phyloP scores from a whole-genome alignment of 2,329 filamentous ascomycete species.

The Aspergillus versicolor region DNA sequence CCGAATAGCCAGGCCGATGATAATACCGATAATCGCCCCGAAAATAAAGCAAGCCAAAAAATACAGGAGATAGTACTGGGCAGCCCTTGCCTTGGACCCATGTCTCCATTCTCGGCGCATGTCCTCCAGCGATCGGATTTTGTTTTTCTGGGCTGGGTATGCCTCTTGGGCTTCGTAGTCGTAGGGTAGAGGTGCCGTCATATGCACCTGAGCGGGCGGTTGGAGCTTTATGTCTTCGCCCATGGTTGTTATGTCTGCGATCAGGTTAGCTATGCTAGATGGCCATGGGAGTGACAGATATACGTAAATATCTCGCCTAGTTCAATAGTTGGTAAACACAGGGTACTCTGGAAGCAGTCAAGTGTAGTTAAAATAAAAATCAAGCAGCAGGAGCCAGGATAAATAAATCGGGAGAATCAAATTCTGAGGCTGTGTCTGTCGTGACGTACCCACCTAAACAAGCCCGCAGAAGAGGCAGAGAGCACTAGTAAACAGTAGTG shows the following conservation, averaged over 20 bases:
- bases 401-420: too few species aligned
- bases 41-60: background rate
- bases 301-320: too few species aligned
- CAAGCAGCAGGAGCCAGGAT: too few species aligned
- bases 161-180: background rate
- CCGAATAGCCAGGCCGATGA: background rate
- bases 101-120: background rate
- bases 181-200: background rate
- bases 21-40: background rate
- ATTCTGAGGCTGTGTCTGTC: too few species aligned
- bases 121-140: background rate
- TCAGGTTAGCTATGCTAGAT: background rate
- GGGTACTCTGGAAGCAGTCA: too few species aligned
- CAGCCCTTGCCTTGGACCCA: background rate
- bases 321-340: too few species aligned
- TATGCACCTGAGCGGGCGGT: background rate
- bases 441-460: too few species aligned
- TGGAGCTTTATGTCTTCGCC: background rate
- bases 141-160: background rate
- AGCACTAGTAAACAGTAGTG: too few species aligned
- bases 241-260: background rate
- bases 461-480: too few species aligned
- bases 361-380: too few species aligned
- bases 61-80: background rate
- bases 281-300: rapidly evolving